Evolutionary conservation across 345 rosid genomes (phyloP).

Genomic region (Arabidopsis arenosa): DNA sequence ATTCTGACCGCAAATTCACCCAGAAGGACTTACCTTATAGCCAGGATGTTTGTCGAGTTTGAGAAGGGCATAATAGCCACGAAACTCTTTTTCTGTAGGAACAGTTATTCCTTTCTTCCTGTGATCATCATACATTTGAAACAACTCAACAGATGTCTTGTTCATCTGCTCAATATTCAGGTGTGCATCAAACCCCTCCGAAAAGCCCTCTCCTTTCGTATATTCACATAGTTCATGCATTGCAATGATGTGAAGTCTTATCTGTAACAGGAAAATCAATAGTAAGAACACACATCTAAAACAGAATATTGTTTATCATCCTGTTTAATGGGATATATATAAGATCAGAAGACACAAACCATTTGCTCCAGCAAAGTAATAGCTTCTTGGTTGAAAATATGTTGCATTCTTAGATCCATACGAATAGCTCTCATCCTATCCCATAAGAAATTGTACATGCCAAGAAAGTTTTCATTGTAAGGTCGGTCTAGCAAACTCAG

Average conservation of each 20-base stretch:
- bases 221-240: slow-evolving; percentile 97
- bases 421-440: slow-evolving; percentile 98
- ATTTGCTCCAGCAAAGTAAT: slow-evolving; percentile 94
- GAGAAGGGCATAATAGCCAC: slow-evolving; percentile 99
- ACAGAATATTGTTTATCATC: slow-evolving; percentile 8
- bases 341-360: slow-evolving; percentile 55
- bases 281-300: slow-evolving; percentile 35
- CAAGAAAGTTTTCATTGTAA: slow-evolving; percentile 77
- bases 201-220: slow-evolving; percentile 95
- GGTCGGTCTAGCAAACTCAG: slow-evolving; percentile 87
- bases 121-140: slow-evolving; percentile 98
- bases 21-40: slow-evolving; percentile 70
- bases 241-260: slow-evolving; percentile 93
- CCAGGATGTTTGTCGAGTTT: slow-evolving; percentile 99
- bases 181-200: slow-evolving; percentile 98
- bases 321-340: not conserved
- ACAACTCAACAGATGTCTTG: slow-evolving; percentile 94
- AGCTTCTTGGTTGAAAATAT: slow-evolving; percentile 80
- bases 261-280: slow-evolving; percentile 59
- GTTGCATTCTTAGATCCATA: slow-evolving; percentile 98
- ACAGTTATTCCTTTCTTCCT: slow-evolving; percentile 80
- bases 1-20: slow-evolving; percentile 30
- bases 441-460: slow-evolving; percentile 93
- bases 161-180: slow-evolving; percentile 99
- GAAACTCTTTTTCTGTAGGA: slow-evolving; percentile 85